These are phyloP conservation scores for Pseudogymnoascus sp. DNA, from an alignment of 2,329 filamentous ascomycete species.

Conservation along the genomic window DNA sequence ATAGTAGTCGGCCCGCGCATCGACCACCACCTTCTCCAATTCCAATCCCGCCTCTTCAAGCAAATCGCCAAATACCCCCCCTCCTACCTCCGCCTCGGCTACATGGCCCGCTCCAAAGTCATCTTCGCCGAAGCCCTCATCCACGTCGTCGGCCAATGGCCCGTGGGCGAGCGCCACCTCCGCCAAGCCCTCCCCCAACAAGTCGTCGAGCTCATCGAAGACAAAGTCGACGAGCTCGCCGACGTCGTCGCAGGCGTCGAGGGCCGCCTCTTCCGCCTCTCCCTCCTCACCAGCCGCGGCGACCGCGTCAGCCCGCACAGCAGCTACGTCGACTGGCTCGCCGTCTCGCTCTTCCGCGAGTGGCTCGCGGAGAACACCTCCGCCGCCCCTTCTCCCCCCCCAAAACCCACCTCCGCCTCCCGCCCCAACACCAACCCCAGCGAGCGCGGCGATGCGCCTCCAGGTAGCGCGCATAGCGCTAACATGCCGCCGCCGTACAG, in stretches of 20 bases:
- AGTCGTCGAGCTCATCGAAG: constrained; percentile 84
- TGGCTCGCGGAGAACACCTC: constrained; percentile 90
- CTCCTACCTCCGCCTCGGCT: constrained; percentile 83
- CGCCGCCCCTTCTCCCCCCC: constrained; percentile 50
- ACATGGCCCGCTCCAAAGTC: constrained; percentile 73
- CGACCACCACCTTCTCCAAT: constrained; percentile 88
- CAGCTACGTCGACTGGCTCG: constrained; percentile 84
- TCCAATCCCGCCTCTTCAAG: constrained; percentile 85
- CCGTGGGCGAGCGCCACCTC: constrained; percentile 68
- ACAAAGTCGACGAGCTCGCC: constrained; percentile 88
- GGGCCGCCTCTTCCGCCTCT: constrained; percentile 72
- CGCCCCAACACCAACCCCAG: constrained; percentile 24
- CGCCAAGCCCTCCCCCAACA: constrained; percentile 64
- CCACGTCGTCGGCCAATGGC: constrained; percentile 94
- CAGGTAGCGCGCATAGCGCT: constrained; percentile 26
- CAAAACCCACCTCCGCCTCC: constrained; percentile 33
- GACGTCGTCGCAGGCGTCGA: constrained; percentile 76
- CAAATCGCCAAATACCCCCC: constrained; percentile 96
- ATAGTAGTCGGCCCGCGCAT: constrained; percentile 81
- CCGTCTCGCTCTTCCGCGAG: constrained; percentile 78
- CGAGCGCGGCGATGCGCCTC: constrained; percentile 12
- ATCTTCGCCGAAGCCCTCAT: constrained; percentile 84
- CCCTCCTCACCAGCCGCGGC: constrained; percentile 68
- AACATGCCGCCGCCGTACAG: constrained; percentile 29
- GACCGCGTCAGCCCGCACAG: constrained; percentile 75